Percentiles rank a stretch among this genome's conserved stretches.
These are phyloP conservation scores for Phylloboletellus chloephorus DNA, from an alignment of 1,284 basidiomycete genomes.

Conservation along the genomic window DNA sequence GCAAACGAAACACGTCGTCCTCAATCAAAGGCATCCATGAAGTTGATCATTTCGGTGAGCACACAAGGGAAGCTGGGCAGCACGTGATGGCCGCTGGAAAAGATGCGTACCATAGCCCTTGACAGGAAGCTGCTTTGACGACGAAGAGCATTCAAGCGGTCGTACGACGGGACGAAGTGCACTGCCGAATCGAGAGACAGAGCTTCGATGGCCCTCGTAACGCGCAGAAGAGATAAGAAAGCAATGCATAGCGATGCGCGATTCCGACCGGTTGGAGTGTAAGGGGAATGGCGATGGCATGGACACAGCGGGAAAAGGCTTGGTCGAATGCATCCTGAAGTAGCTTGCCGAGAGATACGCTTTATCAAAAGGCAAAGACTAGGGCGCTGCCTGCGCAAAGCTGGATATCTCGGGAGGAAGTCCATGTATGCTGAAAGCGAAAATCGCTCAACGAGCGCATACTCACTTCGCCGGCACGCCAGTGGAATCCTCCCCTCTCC, in stretches of 20 bases:
- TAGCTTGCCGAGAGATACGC: neutral
- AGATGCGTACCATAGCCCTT: too few relatives aligned
- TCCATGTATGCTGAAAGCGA: neutral
- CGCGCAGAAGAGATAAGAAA: slow-evolving; percentile 1
- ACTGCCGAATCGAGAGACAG: neutral
- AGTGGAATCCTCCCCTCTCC: too few relatives aligned
- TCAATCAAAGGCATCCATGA: too few relatives aligned
- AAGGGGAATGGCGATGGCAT: too few relatives aligned
- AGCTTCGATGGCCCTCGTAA: neutral
- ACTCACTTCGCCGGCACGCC: too few relatives aligned
- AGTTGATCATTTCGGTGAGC: too few relatives aligned
- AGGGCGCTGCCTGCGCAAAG: neutral
- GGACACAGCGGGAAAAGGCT: neutral
- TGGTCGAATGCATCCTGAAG: neutral
- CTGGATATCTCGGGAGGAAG: neutral
- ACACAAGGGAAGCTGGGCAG: too few relatives aligned
- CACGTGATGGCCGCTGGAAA: too few relatives aligned
- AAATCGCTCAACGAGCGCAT: slow-evolving; percentile 3
- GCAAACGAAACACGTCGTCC: neutral
- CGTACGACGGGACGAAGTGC: too few relatives aligned
- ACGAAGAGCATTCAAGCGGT: neutral
- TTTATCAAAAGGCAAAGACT: slow-evolving; percentile 3
- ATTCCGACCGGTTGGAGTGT: too few relatives aligned
- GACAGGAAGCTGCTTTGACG: neutral
- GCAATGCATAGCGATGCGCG: neutral